phyloP scores from a whole-genome alignment of 116 monocot species.

The Dioscorea cayenensis region DNA sequence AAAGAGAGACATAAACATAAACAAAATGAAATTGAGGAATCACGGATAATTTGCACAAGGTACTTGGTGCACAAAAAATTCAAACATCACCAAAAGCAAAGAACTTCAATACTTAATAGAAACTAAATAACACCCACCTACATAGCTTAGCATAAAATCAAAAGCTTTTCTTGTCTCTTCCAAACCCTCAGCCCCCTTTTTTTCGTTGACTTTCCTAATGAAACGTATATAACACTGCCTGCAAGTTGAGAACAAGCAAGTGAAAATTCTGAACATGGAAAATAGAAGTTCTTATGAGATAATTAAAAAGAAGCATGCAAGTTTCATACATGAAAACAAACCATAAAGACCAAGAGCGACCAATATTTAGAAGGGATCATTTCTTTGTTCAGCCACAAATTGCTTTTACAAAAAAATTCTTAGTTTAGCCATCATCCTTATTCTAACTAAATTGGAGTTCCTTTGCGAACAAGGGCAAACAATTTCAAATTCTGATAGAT shows the following conservation, averaged over 20 bases:
- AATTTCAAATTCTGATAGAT: too few species aligned
- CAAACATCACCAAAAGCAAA: not conserved
- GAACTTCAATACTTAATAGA: not conserved
- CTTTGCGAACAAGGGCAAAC: too few species aligned
- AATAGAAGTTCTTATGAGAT: too few species aligned
- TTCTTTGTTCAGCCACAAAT: too few species aligned
- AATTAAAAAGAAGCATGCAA: too few species aligned
- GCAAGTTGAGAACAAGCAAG: constrained; percentile 15
- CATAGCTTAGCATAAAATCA: constrained; percentile 90
- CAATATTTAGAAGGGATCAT: not conserved
- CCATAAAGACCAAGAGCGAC: not conserved
- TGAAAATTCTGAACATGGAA: not conserved
- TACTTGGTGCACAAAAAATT: too few species aligned
- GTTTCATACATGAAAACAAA: not conserved
- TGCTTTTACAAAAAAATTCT: too few species aligned
- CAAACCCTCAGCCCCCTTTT: constrained; percentile 74
- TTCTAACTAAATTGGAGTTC: too few species aligned
- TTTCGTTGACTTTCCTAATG: constrained; percentile 83
- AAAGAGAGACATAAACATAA: too few species aligned
- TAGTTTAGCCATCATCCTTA: too few species aligned
- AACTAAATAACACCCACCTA: constrained; percentile 35
- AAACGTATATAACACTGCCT: constrained; percentile 95
- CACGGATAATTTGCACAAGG: too few species aligned
- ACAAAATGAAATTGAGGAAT: too few species aligned
- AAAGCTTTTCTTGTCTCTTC: constrained; percentile 95